Percentiles rank a stretch among this genome's conserved stretches.
phyloP scores from a whole-genome alignment of 23 red algal species.

The Gracilaria vermiculophylla region DNA sequence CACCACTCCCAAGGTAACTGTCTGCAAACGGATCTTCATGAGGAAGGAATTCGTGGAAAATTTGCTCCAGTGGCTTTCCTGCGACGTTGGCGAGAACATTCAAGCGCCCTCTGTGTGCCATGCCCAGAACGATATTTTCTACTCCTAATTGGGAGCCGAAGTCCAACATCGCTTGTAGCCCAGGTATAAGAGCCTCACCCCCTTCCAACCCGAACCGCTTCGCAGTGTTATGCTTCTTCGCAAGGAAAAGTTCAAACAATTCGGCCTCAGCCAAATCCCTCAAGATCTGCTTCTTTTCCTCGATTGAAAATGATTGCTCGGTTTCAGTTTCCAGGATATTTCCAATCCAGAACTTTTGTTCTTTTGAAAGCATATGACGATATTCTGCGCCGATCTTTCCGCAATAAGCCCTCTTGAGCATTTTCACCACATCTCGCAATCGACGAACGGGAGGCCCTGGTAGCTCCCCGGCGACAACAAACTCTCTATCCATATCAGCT shows the following conservation, averaged over 20 bases:
- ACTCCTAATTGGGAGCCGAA: constrained; percentile 87
- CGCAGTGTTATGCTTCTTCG: constrained; percentile 89
- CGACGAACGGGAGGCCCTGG: constrained; percentile 86
- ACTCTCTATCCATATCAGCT: constrained; percentile 96
- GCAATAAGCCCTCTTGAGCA: constrained; percentile 84
- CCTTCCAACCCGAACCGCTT: constrained; percentile 99
- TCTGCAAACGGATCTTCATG: constrained; percentile 88
- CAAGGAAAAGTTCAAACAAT: constrained; percentile 94
- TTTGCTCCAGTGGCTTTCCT: constrained; percentile 88
- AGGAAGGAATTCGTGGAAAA: constrained; percentile 97
- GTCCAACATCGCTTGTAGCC: constrained; percentile 91
- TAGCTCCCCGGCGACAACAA: constrained; percentile 89
- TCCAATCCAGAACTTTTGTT: constrained; percentile 98
- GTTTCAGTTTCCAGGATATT: constrained; percentile 81
- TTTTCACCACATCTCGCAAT: constrained; percentile 75
- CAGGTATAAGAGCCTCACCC: constrained; percentile 90
- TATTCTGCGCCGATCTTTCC: constrained; percentile 98
- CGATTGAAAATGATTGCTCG: constrained; percentile 60
- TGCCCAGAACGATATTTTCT: constrained; percentile 93
- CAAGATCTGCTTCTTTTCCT: constrained; percentile 83
- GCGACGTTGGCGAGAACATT: constrained; percentile 95
- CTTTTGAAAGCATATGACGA: constrained; percentile 96
- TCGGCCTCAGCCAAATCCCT: constrained; percentile 82
- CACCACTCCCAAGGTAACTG: constrained; percentile 91
- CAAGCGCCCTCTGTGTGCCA: constrained; percentile 94